Evolutionary conservation across 75 land plant species (phyloP).

Genomic region (Picea sitchensis): DNA sequence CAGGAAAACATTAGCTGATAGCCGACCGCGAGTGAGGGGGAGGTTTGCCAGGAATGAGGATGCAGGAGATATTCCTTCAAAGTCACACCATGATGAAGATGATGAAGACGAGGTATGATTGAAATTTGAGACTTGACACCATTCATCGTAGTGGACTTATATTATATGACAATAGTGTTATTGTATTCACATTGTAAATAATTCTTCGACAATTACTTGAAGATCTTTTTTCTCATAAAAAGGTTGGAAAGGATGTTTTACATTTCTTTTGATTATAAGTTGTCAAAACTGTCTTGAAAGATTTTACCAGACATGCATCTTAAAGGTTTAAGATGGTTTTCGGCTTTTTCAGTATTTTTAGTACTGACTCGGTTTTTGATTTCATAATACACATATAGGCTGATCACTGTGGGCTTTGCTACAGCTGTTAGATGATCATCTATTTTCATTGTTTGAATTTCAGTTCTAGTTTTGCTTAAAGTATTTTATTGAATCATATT

Average conservation of each 20-base stretch:
- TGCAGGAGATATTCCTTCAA: constrained; percentile 28
- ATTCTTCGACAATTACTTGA: too few species aligned
- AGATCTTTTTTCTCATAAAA: not conserved
- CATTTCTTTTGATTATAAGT: not conserved
- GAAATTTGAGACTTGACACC: not conserved
- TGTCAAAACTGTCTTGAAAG: not conserved
- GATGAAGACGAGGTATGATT: constrained; percentile 20
- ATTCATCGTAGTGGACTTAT: not conserved
- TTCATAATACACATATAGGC: not conserved
- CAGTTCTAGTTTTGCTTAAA: not conserved
- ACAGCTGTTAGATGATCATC: not conserved
- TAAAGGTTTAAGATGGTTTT: not conserved
- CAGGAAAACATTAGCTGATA: constrained; percentile 91
- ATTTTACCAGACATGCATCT: not conserved
- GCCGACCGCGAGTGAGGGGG: constrained; percentile 87
- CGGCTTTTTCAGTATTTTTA: too few species aligned
- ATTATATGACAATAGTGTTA: not conserved
- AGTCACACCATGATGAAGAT: constrained; percentile 13
- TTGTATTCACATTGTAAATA: not conserved
- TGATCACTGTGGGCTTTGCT: not conserved
- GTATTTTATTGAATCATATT: not conserved
- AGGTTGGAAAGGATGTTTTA: not conserved
- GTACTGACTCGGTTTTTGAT: not conserved
- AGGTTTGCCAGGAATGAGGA: constrained; percentile 91
- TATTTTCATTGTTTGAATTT: not conserved